phyloP scores from a whole-genome alignment of 345 rosid species.

The Syzygium aqueum region DNA sequence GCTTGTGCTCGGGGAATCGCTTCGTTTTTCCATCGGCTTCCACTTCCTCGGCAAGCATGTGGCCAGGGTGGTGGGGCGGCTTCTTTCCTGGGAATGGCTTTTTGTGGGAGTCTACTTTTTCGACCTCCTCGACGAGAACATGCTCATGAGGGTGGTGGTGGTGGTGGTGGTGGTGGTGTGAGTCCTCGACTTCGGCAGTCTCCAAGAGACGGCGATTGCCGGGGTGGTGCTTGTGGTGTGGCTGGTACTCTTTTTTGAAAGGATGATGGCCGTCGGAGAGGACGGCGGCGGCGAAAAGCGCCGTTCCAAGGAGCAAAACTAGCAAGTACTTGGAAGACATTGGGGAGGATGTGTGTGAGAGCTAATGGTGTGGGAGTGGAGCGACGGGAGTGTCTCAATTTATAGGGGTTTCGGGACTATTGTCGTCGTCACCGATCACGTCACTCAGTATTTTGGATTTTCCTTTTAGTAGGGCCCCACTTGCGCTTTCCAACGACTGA shows the following conservation, averaged over 20 bases:
- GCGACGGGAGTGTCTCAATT: neutral
- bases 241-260: neutral
- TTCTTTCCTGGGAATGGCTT: neutral
- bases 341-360: neutral
- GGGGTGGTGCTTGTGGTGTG: constrained; percentile 2
- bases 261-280: neutral
- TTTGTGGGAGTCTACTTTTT: neutral
- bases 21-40: neutral
- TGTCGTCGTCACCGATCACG: neutral
- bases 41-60: neutral
- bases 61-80: too few species aligned
- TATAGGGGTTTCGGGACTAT: neutral
- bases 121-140: neutral
- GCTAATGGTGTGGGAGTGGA: neutral
- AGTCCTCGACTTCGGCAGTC: neutral
- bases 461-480: neutral
- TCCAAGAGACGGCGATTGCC: constrained; percentile 1
- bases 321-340: neutral
- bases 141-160: neutral
- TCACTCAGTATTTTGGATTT: neutral
- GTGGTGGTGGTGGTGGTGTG: neutral
- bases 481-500: neutral
- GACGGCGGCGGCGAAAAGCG: neutral
- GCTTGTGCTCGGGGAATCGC: neutral
- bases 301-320: neutral